Evolutionary conservation across 2,329 filamentous ascomycete genomes (phyloP).

Genomic region (Emergomyces pasteurianus): DNA sequence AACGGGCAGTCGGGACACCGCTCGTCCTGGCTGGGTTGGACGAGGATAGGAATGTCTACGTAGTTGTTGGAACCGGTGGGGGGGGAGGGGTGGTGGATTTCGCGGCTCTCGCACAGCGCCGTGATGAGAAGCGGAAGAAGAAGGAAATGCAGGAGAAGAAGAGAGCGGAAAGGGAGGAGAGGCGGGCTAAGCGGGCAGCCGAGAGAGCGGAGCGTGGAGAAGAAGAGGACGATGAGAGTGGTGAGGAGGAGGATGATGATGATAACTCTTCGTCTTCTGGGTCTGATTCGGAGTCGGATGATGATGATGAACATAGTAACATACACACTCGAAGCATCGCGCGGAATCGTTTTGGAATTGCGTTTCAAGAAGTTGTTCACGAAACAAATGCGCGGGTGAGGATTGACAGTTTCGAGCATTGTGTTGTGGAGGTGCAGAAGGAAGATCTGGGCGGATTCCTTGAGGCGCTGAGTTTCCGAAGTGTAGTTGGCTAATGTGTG

Average conservation of each 20-base stretch:
- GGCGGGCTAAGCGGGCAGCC: slow-evolving; percentile 45
- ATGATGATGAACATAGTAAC: slow-evolving; percentile 44
- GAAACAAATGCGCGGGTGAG: slow-evolving; percentile 82
- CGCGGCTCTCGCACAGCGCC: slow-evolving; percentile 55
- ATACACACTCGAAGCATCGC: slow-evolving; percentile 55
- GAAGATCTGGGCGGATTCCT: slow-evolving; percentile 86
- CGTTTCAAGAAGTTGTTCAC: slow-evolving; percentile 87
- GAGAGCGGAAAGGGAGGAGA: slow-evolving; percentile 53
- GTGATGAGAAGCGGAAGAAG: slow-evolving; percentile 50
- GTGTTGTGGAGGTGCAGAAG: slow-evolving; percentile 94
- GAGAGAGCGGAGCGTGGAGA: slow-evolving; percentile 40
- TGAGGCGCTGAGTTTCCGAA: slow-evolving; percentile 83
- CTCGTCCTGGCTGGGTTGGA: slow-evolving; percentile 85
- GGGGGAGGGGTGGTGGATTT: slow-evolving; percentile 62
- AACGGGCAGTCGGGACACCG: slow-evolving; percentile 51
- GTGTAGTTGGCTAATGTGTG: slow-evolving; percentile 49
- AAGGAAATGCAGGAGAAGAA: slow-evolving; percentile 52
- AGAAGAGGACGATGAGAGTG: slow-evolving; percentile 43
- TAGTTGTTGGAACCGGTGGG: slow-evolving; percentile 85
- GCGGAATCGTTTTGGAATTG: slow-evolving; percentile 81
- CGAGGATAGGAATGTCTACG: slow-evolving; percentile 73
- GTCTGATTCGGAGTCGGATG: slow-evolving; percentile 39
- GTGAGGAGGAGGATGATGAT: slow-evolving; percentile 54
- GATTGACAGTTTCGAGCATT: slow-evolving; percentile 95
- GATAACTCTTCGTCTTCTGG: slow-evolving; percentile 37